Evolutionary conservation across 208 protist species (phyloP).

Genomic region (Leishmania martiniquensis): DNA sequence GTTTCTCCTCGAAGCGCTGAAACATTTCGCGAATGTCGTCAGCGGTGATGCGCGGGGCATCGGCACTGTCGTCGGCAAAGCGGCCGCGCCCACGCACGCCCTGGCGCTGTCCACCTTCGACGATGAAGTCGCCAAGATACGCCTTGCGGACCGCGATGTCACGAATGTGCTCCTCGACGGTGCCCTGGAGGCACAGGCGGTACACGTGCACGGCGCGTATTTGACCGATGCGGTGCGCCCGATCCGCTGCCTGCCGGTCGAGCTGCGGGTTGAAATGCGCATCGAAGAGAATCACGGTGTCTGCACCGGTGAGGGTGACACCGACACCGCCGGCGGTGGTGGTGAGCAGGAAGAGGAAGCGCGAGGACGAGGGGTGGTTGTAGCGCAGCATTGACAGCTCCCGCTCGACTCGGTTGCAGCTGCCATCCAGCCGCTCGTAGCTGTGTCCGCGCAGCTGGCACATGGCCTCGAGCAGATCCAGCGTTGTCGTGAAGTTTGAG

Average conservation of each 20-base stretch:
- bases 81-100: conserved; percentile 5
- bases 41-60: conserved; percentile 28
- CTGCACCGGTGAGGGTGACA: conserved; percentile 97
- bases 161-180: conserved; percentile 96
- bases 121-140: conserved; percentile 94
- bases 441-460: conserved; percentile 70
- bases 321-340: conserved; percentile 98
- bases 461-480: conserved; percentile 88
- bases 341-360: conserved; percentile 97
- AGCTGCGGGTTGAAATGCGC: conserved; percentile 98
- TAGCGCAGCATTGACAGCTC: conserved; percentile 95
- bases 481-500: conserved; percentile 88
- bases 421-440: conserved; percentile 88
- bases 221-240: conserved; percentile 97
- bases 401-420: conserved; percentile 80
- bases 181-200: conserved; percentile 93
- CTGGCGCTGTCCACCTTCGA: conserved; percentile 53
- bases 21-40: conserved; percentile 67
- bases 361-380: conserved; percentile 80
- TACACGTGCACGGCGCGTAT: conserved; percentile 95
- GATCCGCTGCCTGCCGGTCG: conserved; percentile 96
- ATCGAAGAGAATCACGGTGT: conserved; percentile 97
- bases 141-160: conserved; percentile 93
- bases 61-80: neutral
- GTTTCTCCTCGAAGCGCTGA: conserved; percentile 25